Evolutionary conservation across 1,139 yeast species (phyloP).

Genomic region (Debaryomycetaceae sp.): DNA sequence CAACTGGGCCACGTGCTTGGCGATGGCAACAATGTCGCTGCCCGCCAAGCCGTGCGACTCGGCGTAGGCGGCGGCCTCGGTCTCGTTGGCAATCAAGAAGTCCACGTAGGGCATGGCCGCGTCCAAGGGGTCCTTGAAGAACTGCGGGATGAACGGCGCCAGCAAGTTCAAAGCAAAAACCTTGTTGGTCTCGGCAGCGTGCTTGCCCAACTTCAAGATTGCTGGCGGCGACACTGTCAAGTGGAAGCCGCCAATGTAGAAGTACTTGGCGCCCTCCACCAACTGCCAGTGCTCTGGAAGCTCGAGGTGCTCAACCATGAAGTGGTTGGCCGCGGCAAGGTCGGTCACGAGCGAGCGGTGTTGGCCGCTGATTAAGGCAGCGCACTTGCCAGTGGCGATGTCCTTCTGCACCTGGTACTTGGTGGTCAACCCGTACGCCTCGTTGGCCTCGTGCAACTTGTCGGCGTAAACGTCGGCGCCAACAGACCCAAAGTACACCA

Average conservation of each 20-base stretch:
- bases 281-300: constrained; percentile 86
- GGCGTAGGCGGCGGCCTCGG: constrained; percentile 94
- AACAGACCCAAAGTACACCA: constrained; percentile 92
- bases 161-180: constrained; percentile 81
- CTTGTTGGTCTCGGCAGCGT: constrained; percentile 83
- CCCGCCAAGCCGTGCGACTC: constrained; percentile 67
- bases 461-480: constrained; percentile 90
- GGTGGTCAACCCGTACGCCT: constrained; percentile 81
- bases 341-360: constrained; percentile 94
- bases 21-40: constrained; percentile 69
- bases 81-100: constrained; percentile 88
- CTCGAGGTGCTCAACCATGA: constrained; percentile 83
- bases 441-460: constrained; percentile 76
- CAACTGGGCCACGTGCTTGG: constrained; percentile 72
- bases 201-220: constrained; percentile 81
- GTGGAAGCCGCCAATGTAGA: constrained; percentile 97
- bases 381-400: constrained; percentile 94
- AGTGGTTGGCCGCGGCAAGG: constrained; percentile 96
- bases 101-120: constrained; percentile 83
- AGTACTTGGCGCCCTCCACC: constrained; percentile 77
- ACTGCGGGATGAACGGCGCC: constrained; percentile 95
- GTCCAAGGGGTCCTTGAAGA: constrained; percentile 90
- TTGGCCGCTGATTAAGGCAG: constrained; percentile 84
- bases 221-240: constrained; percentile 97
- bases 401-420: constrained; percentile 75